Conservation (phyloP, 345 rosid genomes). For the Noccaea caerulescens region DNA sequence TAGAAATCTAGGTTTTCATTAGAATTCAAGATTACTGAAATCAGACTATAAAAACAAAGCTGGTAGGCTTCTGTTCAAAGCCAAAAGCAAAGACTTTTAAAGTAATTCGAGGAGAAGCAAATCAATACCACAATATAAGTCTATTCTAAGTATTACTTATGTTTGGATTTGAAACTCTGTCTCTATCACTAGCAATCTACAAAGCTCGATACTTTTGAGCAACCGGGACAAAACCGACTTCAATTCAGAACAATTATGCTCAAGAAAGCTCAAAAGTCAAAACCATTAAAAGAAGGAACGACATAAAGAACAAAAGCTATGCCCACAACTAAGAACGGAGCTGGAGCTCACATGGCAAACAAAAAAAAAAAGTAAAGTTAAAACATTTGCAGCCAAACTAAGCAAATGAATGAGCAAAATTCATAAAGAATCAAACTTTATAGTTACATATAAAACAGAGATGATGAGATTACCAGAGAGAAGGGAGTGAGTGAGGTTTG, state of each 20-base stretch:
- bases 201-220: slow-evolving; percentile 19
- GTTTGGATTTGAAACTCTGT: not conserved
- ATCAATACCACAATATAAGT: not conserved
- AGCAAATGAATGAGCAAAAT: not conserved
- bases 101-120: not conserved
- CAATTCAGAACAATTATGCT: slow-evolving; percentile 25
- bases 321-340: slow-evolving; percentile 22
- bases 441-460: not conserved
- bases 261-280: not conserved
- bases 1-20: not conserved
- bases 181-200: slow-evolving; percentile 13
- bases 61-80: not conserved
- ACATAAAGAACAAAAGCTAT: not conserved
- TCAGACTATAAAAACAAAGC: not conserved
- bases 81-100: not conserved
- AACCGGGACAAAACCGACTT: not conserved
- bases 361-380: not conserved
- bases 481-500: slow-evolving; percentile 22
- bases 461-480: slow-evolving; percentile 33
- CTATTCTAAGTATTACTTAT: not conserved
- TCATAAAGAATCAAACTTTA: not conserved
- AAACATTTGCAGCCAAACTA: slow-evolving; percentile 20
- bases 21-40: not conserved
- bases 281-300: not conserved
- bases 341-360: slow-evolving; percentile 23